Base-by-base conservation (phyloP, 1,139 yeast genomes). In the Arxiozyma slooffiae region DNA sequence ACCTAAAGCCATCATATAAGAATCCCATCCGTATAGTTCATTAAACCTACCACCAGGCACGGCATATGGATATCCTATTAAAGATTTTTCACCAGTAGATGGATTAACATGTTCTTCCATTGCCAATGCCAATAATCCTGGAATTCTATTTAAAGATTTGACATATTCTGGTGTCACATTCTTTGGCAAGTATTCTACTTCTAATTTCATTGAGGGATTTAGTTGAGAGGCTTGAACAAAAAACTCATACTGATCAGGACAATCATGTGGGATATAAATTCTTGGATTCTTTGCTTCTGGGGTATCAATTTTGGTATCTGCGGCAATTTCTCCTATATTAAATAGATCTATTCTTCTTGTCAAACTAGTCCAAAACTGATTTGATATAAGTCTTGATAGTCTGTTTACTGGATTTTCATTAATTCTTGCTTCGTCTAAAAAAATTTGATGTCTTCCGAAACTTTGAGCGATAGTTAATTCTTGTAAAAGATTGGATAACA, bases 1-100 rank as follows among this genome's bases (percentile, higher is more conserved):
- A 1, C 98, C 98, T 36, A 90, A 69, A 0, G 95, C 80, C 64
- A 85, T 92, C 84, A 94, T 85, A 65, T 92, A 92, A 1, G 97
- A 88, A 67, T 92, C 98, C 98, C 98, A 92, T 8, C 98, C 98
- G 62, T 92, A 92, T 51, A 89, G 76, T 68, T 92, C 98, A 68
- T 94, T 94, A 68, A 92, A 92, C 55, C 98, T 74, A 21, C 98
- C 98, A 17, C 98, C 98, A 0, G 98, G 98, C 11, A 92, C 98
- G 22, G 88, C 86, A 66, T 90, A 92, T 0, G 96, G 96, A 61
- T 79, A 82, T 36, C 88, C 87, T 43, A 77, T 71, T 48, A 86
- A 67, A 21, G 77, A 74, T 43, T 59, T 60, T 49, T 72, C 71
- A 53, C 78, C 79, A 1, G 74, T 69, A n/a, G 67, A 63, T 2